A percentile compares a stretch with the other conserved stretches of the same genome.
Conservation (phyloP, 2,329 filamentous ascomycete genomes). For the Phoma herbarum region DNA sequence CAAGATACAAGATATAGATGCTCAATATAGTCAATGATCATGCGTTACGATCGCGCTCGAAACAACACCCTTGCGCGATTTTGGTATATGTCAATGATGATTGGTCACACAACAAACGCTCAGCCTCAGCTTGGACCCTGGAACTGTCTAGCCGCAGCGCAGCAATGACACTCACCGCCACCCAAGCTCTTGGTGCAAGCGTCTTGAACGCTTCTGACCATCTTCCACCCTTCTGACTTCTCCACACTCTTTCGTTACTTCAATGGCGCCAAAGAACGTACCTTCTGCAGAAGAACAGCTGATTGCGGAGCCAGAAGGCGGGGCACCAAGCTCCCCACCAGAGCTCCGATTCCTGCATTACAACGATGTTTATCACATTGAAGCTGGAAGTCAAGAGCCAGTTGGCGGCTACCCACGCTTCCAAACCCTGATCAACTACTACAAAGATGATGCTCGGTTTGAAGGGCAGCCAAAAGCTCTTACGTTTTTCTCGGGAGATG, state of each 20-base stretch:
- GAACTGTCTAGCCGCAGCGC: conserved; percentile 27
- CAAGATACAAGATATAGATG: conserved; percentile 2
- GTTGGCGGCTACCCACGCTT: conserved; percentile 84
- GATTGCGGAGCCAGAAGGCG: conserved; percentile 55
- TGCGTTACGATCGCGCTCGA: conserved; percentile 9
- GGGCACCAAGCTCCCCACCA: conserved; percentile 60
- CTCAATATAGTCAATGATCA: conserved; percentile 12
- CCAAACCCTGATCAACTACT: conserved; percentile 79
- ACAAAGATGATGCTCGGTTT: conserved; percentile 70
- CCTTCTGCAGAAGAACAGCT: conserved; percentile 46
- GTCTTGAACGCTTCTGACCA: conserved; percentile 1
- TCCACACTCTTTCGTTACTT: conserved; percentile 7
- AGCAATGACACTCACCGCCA: conserved; percentile 35
- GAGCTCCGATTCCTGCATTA: conserved; percentile 86
- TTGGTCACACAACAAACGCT: conserved; percentile 30
- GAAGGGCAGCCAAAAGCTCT: conserved; percentile 70
- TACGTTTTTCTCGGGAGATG: conserved; percentile 90
- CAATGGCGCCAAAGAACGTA: conserved; percentile 39
- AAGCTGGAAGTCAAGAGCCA: conserved; percentile 78
- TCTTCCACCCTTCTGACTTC: neutral
- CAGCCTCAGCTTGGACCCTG: conserved; percentile 41
- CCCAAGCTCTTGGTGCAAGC: conserved; percentile 27
- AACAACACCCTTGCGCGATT: conserved; percentile 27
- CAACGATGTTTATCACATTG: conserved; percentile 94
- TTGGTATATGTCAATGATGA: conserved; percentile 29